These are phyloP conservation scores for Penicillium cinerascens DNA, from an alignment of 495 filamentous ascomycete genomes.

Conservation along the genomic window DNA sequence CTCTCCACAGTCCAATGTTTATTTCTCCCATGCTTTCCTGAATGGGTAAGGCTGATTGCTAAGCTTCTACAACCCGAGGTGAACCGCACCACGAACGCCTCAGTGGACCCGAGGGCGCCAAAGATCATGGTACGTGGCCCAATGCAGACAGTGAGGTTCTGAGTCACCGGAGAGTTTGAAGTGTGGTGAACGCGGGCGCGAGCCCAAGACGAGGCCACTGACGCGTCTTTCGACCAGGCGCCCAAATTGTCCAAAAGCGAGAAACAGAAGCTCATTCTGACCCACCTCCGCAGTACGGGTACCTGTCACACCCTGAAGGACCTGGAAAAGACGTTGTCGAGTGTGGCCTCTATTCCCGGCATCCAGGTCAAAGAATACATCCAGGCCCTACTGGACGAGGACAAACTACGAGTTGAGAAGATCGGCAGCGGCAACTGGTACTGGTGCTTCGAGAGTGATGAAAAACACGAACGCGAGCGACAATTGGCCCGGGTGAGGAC, in stretches of 20 bases:
- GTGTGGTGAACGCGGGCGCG: neutral
- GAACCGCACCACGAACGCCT: neutral
- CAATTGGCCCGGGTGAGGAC: slow-evolving; percentile 46
- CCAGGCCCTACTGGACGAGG: slow-evolving; percentile 60
- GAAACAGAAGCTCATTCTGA: slow-evolving; percentile 60
- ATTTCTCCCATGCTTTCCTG: slow-evolving; percentile 1
- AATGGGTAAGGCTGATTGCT: slow-evolving; percentile 1
- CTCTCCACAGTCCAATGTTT: slow-evolving; percentile 11
- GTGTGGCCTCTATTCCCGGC: slow-evolving; percentile 62
- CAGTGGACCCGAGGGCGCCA: slow-evolving; percentile 3
- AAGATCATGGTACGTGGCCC: slow-evolving; percentile 26
- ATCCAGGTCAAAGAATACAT: slow-evolving; percentile 72
- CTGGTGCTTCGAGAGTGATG: slow-evolving; percentile 68
- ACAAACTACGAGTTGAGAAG: slow-evolving; percentile 68
- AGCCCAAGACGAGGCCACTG: slow-evolving; percentile 5
- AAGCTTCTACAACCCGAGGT: slow-evolving; percentile 11
- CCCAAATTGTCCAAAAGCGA: slow-evolving; percentile 59
- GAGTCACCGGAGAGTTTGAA: neutral
- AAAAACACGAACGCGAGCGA: slow-evolving; percentile 49
- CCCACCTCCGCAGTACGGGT: slow-evolving; percentile 59
- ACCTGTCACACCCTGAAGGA: slow-evolving; percentile 72
- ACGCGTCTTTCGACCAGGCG: slow-evolving; percentile 46
- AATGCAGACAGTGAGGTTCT: too few relatives aligned
- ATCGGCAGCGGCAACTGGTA: slow-evolving; percentile 83
- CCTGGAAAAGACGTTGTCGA: slow-evolving; percentile 65